Conservation (phyloP, 2,329 filamentous ascomycete species). For the Calonectria multiphialidica region DNA sequence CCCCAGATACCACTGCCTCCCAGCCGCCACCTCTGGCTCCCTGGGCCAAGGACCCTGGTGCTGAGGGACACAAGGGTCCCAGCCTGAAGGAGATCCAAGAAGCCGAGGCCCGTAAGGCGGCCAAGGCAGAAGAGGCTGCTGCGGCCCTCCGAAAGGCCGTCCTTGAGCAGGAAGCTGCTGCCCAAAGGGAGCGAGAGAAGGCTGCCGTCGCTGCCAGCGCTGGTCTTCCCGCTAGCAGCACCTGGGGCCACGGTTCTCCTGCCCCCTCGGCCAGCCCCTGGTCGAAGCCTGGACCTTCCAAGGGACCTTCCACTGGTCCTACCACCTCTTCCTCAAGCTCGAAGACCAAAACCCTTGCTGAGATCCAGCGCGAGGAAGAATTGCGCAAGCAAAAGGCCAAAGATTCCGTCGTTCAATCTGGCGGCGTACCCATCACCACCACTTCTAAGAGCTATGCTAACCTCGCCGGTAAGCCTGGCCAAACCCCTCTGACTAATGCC, state of each 20-base stretch:
- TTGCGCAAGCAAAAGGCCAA: conserved; percentile 77
- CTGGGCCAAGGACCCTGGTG: conserved; percentile 90
- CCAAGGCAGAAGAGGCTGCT: conserved; percentile 86
- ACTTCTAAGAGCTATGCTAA: conserved; percentile 95
- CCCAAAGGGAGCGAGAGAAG: conserved; percentile 71
- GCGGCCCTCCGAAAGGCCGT: conserved; percentile 81
- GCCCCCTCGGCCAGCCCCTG: conserved; percentile 75
- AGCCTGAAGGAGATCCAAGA: conserved; percentile 98
- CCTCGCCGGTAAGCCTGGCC: conserved; percentile 81
- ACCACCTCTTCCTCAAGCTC: conserved; percentile 41
- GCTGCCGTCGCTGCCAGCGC: conserved; percentile 62
- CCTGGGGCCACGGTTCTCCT: conserved; percentile 87
- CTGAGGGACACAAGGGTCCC: conserved; percentile 81
- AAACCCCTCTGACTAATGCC: conserved; percentile 52
- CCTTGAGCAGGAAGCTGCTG: conserved; percentile 81
- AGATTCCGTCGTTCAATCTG: conserved; percentile 62
- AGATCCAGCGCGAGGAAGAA: conserved; percentile 98
- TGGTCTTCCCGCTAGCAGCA: conserved; percentile 86
- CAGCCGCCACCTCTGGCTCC: conserved; percentile 84
- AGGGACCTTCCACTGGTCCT: conserved; percentile 47
- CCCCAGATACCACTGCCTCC: conserved; percentile 68
- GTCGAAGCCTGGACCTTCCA: conserved; percentile 71
- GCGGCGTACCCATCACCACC: conserved; percentile 58
- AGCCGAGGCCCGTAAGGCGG: conserved; percentile 91
- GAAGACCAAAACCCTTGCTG: conserved; percentile 90